Base-by-base conservation (phyloP, 805 yeast genomes). In the Kodamaea hsintzibuensis region DNA sequence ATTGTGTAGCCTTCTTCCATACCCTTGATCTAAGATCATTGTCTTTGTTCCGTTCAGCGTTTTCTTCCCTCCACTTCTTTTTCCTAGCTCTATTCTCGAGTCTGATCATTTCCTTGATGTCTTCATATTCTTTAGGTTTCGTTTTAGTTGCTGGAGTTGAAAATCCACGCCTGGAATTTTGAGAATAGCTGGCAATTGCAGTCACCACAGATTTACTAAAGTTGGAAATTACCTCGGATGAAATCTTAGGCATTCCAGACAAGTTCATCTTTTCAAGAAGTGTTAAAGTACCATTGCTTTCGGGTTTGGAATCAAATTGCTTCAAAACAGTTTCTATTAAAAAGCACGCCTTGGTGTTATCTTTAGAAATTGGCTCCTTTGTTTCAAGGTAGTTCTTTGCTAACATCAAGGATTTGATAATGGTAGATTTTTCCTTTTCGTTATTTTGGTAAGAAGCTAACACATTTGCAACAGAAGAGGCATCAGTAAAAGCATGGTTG, bases 11-110 rank as follows among this genome's bases (percentile, higher is more conserved):
- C 42, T 95, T 76, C 59, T 86, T 86, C 58, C 82, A 79, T 17
- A 93, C 85, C 52, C 98, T 76, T 0, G 89, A 83, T 50, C 96
- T 78, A 52, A 93, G 74, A 65, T 93, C 98, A 62, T 90, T 87
- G 67, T 91, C 97, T 72, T 89, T 86, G 68, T 92, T 92, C 59
- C 95, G 78, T 55, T 86, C 86, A 7, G 82, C 80, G 64, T 93
- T 91, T 25, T 82, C 85, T 58, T 84, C 92, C 62, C 96, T 78
- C 96, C 96, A 90, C 59, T 82, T 81, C 71, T 88, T 85, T 72
- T 90, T 90, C 17, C 96, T 74, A 51, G 84, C 89, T 47, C 96
- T 74, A 62, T 90, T 90, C 47, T 84, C 92, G 22, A 79, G 61
- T 48, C 91, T 72, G 9, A 85, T 74, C 56, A 82, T 79, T 61